These are phyloP conservation scores for Thelephora ganbajun DNA, from an alignment of 768 basidiomycete species.

Conservation along the genomic window DNA sequence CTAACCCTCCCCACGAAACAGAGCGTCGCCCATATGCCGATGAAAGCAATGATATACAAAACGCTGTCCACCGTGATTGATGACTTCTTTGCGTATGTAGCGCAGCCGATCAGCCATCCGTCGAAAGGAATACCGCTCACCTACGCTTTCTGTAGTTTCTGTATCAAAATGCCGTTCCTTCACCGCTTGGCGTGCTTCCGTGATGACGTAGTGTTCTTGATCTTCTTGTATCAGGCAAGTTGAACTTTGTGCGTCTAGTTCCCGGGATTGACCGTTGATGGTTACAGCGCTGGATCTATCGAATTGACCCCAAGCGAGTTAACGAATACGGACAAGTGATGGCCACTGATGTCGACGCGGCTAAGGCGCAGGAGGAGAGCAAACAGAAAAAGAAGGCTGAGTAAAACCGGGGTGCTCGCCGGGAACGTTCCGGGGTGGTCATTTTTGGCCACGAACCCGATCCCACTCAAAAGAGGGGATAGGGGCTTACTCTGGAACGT, in stretches of 20 bases:
- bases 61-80: conserved; percentile 82
- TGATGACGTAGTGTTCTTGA: conserved; percentile 82
- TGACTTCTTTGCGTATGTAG: conserved; percentile 70
- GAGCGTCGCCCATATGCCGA: conserved; percentile 96
- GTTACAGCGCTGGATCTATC: conserved; percentile 88
- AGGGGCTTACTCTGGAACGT: no score
- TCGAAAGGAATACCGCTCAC: conserved; percentile 3
- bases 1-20: conserved; percentile 17
- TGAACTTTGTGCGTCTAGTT: not conserved
- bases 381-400: conserved; percentile 17
- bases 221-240: conserved; percentile 84
- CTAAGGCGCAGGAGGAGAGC: conserved; percentile 19
- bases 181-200: conserved; percentile 87
- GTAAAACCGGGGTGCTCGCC: conserved; percentile 22
- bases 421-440: not conserved
- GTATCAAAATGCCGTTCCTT: conserved; percentile 93
- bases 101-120: not conserved
- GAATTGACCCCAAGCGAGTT: conserved; percentile 83
- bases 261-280: not conserved
- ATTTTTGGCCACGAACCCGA: not conserved
- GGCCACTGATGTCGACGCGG: conserved; percentile 28
- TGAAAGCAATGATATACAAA: conserved; percentile 98
- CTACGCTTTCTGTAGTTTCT: conserved; percentile 40
- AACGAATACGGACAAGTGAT: conserved; percentile 94
- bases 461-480: no score